Conservation (phyloP, 305 asterid genomes). For the Andrographis paniculata region DNA sequence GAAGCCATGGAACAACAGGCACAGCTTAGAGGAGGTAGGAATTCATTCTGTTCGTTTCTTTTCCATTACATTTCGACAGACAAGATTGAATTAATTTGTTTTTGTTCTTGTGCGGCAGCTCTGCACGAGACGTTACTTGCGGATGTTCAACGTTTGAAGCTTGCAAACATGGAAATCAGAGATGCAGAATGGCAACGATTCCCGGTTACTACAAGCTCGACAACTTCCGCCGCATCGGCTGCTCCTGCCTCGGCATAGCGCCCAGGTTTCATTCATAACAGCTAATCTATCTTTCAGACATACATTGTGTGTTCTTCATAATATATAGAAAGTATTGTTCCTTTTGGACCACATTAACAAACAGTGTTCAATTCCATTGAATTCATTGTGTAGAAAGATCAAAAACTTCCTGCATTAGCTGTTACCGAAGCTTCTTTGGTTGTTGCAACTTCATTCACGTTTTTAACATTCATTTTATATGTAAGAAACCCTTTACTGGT, state of each 20-base stretch:
- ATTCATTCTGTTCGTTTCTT: constrained; percentile 8
- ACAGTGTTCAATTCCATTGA: no score
- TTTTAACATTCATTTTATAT: no score
- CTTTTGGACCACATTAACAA: no score
- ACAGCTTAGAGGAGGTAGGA: constrained; percentile 74
- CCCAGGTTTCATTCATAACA: not conserved
- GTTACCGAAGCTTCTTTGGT: no score
- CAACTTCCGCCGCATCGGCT: constrained; percentile 32
- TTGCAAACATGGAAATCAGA: constrained; percentile 47
- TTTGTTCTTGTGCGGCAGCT: constrained; percentile 32
- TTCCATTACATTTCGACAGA: not conserved
- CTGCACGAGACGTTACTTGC: constrained; percentile 63
- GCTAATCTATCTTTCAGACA: no score
- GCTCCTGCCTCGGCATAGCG: constrained; percentile 40
- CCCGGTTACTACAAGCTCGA: constrained; percentile 29
- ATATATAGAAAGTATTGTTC: no score
- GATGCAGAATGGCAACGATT: constrained; percentile 30
- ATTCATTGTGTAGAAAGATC: no score
- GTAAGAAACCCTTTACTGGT: no score
- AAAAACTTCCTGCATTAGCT: not conserved
- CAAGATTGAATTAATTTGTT: not conserved
- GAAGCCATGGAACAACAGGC: constrained; percentile 88
- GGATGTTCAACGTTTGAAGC: constrained; percentile 69
- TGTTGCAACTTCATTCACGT: no score
- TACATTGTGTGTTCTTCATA: no score